Evolutionary conservation across 257 asterid genomes (phyloP).

Genomic region (Vinca minor): DNA sequence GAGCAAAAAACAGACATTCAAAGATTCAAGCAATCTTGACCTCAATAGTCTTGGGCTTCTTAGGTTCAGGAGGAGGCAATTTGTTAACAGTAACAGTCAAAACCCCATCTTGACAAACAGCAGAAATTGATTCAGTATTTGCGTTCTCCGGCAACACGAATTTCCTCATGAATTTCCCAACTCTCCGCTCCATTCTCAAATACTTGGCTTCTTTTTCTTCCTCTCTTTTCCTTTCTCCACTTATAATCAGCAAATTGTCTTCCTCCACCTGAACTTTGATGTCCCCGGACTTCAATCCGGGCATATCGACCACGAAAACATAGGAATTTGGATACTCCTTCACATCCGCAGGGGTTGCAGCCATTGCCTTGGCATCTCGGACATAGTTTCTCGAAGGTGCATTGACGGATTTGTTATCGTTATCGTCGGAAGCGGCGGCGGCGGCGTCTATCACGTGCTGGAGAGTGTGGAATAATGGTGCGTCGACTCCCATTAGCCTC

Average conservation of each 20-base stretch:
- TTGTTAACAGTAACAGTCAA: conserved; percentile 40
- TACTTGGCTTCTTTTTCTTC: conserved; percentile 34
- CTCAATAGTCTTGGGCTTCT: conserved; percentile 39
- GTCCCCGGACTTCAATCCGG: conserved; percentile 27
- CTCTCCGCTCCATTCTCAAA: conserved; percentile 39
- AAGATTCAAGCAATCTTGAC: conserved; percentile 25
- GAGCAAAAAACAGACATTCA: not conserved
- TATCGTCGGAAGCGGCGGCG: conserved; percentile 6
- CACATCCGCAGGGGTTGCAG: conserved; percentile 22
- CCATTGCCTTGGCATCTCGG: conserved; percentile 23
- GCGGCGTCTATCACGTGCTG: conserved; percentile 21
- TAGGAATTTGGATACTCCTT: conserved; percentile 15
- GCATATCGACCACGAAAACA: conserved; percentile 20
- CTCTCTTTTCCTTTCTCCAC: conserved; percentile 41
- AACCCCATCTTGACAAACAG: conserved; percentile 42
- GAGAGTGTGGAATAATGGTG: conserved; percentile 20
- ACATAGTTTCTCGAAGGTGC: conserved; percentile 20
- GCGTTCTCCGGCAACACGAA: conserved; percentile 42
- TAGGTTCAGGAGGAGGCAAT: conserved; percentile 41
- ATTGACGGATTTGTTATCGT: conserved; percentile 8
- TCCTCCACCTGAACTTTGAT: conserved; percentile 22
- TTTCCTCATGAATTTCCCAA: conserved; percentile 42
- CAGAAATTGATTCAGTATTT: conserved; percentile 22
- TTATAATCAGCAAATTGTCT: conserved; percentile 27
- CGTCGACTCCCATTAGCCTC: conserved; percentile 7